Evolutionary conservation across 75 land plant genomes (phyloP).

Genomic region (Cryptomeria japonica): DNA sequence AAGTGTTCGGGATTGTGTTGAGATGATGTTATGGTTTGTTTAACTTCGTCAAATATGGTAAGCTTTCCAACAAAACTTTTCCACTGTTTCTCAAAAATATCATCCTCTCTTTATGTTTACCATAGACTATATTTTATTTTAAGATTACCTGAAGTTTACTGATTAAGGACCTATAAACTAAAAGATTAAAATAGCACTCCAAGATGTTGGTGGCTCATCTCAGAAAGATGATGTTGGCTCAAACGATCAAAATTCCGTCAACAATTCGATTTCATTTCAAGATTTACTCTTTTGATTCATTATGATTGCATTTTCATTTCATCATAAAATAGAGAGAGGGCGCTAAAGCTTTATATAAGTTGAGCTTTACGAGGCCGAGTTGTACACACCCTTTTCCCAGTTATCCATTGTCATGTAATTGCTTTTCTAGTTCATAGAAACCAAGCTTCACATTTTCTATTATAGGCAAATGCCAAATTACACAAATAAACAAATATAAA

Average conservation of each 20-base stretch:
- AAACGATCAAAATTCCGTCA: background rate
- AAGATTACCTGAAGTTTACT: too few relatives aligned
- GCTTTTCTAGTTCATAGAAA: too few relatives aligned
- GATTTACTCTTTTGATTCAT: background rate
- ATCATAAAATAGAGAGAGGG: background rate
- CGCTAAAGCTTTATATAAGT: background rate
- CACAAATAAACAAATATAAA: background rate
- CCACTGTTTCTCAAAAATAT: background rate
- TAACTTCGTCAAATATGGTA: too few relatives aligned
- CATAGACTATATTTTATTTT: too few relatives aligned
- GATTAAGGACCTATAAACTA: background rate
- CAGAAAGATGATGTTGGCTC: background rate
- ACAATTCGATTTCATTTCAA: background rate
- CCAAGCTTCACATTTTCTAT: background rate
- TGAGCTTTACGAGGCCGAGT: too few relatives aligned
- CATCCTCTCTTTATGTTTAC: background rate
- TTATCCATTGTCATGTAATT: too few relatives aligned
- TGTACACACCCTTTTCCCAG: too few relatives aligned
- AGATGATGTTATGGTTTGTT: background rate
- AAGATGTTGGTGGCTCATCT: background rate
- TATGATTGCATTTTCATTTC: background rate
- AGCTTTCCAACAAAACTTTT: background rate
- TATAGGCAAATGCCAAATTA: background rate
- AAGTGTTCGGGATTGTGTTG: background rate
- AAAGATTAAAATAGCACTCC: too few relatives aligned